Base-by-base conservation (phyloP, 805 yeast species). In the Yarrowia sp. region DNA sequence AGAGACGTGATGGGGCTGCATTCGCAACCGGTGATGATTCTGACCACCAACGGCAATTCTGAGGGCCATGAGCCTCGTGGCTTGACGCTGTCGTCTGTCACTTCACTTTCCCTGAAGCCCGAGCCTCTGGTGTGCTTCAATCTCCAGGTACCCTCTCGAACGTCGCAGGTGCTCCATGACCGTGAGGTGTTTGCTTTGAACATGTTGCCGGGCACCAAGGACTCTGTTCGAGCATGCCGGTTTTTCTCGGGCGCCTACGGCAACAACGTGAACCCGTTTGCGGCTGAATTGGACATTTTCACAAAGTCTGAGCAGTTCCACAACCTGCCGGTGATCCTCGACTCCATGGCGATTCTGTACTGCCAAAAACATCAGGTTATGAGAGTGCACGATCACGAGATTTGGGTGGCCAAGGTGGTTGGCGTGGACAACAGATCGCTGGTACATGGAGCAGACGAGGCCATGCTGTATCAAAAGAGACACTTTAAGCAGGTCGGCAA, bases 361-460 rank as follows among this genome's bases (percentile, higher is more conserved):
- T 79, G 81, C 63, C 64, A 68, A 42, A 71, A 73, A 8, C 52
- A 69, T 41, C 61, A 72, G 41, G 71, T 73, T 14, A 43, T 75
- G n/a, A 70, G 71, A 11, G 88, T 92, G 0, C 92, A 90, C 70
- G 92, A 90, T 74, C 98, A 94, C 78, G 97, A 93, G 75, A 86
- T 94, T 3, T 91, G 97, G 95, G 86, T 92, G 5, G 97, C 91
- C 3, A 83, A 85, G 70, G 96, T 94, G 5, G 79, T 70, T n/a
- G 59, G 69, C 2, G 71, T 74, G 22, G 71, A 70, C 26, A 63
- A 63, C 32, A 38, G 67, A 8, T 36, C 58, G n/a, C 26, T 46
- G 35, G 67, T 43, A 77, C 38, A 83, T 83, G 9, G 70, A 71
- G 61, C 50, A 2, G 66, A 49, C 8, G 70, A 69, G 10, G 72